A percentile compares a stretch with the other conserved stretches of the same genome.
Evolutionary conservation across 2,329 filamentous ascomycete species (phyloP).

Genomic region (Aspergillus calidoustus): DNA sequence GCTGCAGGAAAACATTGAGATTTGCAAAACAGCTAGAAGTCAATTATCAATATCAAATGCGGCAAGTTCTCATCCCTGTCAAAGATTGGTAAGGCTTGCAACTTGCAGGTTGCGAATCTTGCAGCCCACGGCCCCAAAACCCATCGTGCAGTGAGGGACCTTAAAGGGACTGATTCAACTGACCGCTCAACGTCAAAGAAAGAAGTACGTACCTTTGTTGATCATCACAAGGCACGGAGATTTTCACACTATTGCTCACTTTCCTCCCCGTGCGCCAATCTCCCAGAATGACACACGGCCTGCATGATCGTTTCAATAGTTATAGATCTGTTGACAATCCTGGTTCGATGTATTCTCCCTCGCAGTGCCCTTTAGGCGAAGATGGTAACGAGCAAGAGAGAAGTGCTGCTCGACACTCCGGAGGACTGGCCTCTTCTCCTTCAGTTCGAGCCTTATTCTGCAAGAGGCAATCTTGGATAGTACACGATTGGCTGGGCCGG

Average conservation of each 20-base stretch:
- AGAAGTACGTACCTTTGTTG: constrained; percentile 11
- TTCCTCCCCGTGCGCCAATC: constrained; percentile 25
- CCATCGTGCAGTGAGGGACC: background rate
- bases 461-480: background rate
- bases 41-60: too few species aligned
- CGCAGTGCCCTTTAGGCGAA: background rate
- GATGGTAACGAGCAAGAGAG: background rate
- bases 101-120: constrained; percentile 2
- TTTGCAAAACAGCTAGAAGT: background rate
- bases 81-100: background rate
- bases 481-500: constrained; percentile 38
- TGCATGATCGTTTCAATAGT: constrained; percentile 19
- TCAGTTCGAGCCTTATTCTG: too few species aligned
- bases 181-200: constrained; percentile 9
- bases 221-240: constrained; percentile 12
- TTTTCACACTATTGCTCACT: constrained; percentile 25
- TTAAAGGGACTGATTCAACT: constrained; percentile 25
- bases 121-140: background rate
- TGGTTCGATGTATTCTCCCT: constrained; percentile 4
- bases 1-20: constrained; percentile 20
- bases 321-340: constrained; percentile 1
- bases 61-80: constrained; percentile 2
- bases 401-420: background rate
- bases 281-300: constrained; percentile 15
- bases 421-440: background rate